Base-by-base conservation (phyloP, 2,329 filamentous ascomycete species). In the Calonectria hongkongensis region DNA sequence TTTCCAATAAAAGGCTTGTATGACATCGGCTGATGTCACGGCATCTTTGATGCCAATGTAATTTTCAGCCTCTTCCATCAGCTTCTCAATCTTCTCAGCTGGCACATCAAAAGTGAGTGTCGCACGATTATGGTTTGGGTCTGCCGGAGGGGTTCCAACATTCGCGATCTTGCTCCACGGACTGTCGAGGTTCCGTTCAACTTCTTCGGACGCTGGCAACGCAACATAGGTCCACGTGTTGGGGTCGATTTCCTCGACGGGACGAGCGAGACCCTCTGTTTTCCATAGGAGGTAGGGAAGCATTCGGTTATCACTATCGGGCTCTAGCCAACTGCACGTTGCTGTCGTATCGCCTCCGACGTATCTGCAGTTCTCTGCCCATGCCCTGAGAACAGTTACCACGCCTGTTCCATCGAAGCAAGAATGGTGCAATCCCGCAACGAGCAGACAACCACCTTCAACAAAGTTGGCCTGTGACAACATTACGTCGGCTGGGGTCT, bases 1-100 rank as follows among this genome's bases (percentile, higher is more conserved):
- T n/a, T 83, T 80, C 85, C 85, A 86, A 70, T 84, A 81, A 54
- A 86, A 83, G 0, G 85, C 85, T 72, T 85, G 82, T 2, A 85
- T 73, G 8, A 85, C 83, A 48, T 86, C 85, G 66, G 83, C 74
- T 0, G 84, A 85, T 0, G 72, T 71, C 12, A 79, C 71, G 3
- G 74, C 65, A 0, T 76, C 76, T 25, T 81, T 80, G 2, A 78
- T 74, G 15, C 76, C 74, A 0, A 75, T 73, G 39, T 82, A 78
- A 0, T 71, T 68, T 0, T 78, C 12, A 0, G 83, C 80, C 2
- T 84, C 76, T 13, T 80, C 70, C 68, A 83, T 82, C 30, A 85
- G 67, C 28, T 68, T 74, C 12, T 77, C 63, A 13, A 80, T 18
- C 1, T 80, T 84, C 4, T 12, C 80, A 63, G 27, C 85, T 80